These are phyloP conservation scores for Thozetella sp. DNA, from an alignment of 495 filamentous ascomycete genomes.

Conservation along the genomic window DNA sequence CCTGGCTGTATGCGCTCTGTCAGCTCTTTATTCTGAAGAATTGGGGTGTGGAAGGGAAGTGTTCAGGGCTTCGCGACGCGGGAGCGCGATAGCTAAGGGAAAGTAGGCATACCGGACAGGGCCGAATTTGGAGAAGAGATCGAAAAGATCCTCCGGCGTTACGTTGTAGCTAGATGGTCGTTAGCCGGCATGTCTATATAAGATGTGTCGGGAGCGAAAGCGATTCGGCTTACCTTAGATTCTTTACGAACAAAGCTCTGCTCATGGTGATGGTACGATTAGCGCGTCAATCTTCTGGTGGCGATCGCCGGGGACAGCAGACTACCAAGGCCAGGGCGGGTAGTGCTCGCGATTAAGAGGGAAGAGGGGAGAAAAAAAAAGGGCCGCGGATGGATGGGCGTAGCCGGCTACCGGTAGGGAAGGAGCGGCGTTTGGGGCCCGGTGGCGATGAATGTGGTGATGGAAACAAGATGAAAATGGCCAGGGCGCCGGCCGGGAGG, in stretches of 20 bases:
- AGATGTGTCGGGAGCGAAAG: slow-evolving; percentile 6
- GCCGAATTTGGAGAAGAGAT: slow-evolving; percentile 93
- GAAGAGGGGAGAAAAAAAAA: background rate
- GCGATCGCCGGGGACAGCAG: background rate
- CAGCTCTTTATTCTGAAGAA: too few species aligned
- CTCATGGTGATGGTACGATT: slow-evolving; percentile 23
- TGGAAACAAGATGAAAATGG: background rate
- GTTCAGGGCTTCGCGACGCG: slow-evolving; percentile 2
- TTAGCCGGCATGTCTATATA: slow-evolving; percentile 16
- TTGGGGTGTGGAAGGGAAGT: slow-evolving; percentile 9
- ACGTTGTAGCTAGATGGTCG: slow-evolving; percentile 79
- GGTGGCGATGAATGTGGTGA: background rate
- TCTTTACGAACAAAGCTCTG: slow-evolving; percentile 98
- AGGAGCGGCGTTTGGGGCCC: background rate
- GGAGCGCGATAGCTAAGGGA: background rate
- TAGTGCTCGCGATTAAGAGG: background rate
- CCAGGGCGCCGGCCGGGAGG: slow-evolving; percentile 4
- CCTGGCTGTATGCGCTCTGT: slow-evolving; percentile 72
- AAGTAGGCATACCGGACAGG: slow-evolving; percentile 74
- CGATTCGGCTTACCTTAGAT: slow-evolving; percentile 72
- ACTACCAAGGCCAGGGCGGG: background rate
- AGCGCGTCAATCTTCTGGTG: slow-evolving; percentile 20
- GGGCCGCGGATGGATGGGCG: too few species aligned
- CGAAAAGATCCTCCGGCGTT: slow-evolving; percentile 90
- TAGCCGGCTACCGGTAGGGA: background rate